phyloP scores from a whole-genome alignment of 495 filamentous ascomycete species.

The Talaromyces nanjingensis region DNA sequence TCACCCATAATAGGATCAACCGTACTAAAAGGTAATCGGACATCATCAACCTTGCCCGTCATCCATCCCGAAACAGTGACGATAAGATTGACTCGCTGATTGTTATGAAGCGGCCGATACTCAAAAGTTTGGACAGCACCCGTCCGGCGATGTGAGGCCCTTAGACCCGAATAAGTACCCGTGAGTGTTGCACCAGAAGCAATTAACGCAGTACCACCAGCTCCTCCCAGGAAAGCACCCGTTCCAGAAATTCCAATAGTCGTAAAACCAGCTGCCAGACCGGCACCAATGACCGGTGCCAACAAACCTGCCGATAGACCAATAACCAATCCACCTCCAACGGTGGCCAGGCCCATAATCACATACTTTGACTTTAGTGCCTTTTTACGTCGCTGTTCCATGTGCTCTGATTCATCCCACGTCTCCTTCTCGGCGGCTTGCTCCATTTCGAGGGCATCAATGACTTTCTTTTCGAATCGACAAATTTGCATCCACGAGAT shows the following conservation, averaged over 20 bases:
- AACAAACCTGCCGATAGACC: conserved; percentile 87
- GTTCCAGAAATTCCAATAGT: conserved; percentile 92
- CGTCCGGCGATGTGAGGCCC: conserved; percentile 76
- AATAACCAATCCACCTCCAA: conserved; percentile 92
- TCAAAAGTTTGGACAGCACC: conserved; percentile 95
- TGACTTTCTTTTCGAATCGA: conserved; percentile 94
- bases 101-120: conserved; percentile 93
- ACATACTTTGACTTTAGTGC: conserved; percentile 76
- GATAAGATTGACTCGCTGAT: conserved; percentile 93
- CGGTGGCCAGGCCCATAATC: conserved; percentile 95
- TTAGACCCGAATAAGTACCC: conserved; percentile 76
- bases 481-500: conserved; percentile 91
- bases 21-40: conserved; percentile 89
- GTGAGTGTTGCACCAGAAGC: conserved; percentile 83
- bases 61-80: conserved; percentile 97
- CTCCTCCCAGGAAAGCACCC: conserved; percentile 79
- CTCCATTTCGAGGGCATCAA: conserved; percentile 96
- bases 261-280: conserved; percentile 89
- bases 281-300: conserved; percentile 90
- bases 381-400: conserved; percentile 76
- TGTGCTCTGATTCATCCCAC: conserved; percentile 94
- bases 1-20: conserved; percentile 98
- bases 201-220: conserved; percentile 88
- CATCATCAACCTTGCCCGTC: conserved; percentile 95
- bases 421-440: conserved; percentile 86